phyloP scores from a whole-genome alignment of 208 protist species.

The Leishmania tropica region DNA sequence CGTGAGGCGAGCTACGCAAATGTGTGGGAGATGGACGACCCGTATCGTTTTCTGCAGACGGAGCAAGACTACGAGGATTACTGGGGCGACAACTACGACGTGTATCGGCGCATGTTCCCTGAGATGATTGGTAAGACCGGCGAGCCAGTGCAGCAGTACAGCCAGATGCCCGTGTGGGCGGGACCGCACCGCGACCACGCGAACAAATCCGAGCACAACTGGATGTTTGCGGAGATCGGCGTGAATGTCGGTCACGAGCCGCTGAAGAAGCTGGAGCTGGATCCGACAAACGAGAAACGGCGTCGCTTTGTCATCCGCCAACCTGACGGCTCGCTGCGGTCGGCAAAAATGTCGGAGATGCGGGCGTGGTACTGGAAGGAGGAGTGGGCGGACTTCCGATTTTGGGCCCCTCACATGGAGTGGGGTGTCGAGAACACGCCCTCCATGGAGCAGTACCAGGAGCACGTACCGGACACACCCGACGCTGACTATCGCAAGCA shows the following conservation, averaged over 20 bases:
- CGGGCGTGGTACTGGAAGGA: slow-evolving; percentile 96
- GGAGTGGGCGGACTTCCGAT: slow-evolving; percentile 94
- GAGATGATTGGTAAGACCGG: slow-evolving; percentile 93
- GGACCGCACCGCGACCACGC: slow-evolving; percentile 91
- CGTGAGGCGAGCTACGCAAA: slow-evolving; percentile 94
- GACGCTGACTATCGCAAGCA: slow-evolving; percentile 92
- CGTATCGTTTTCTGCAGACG: slow-evolving; percentile 94
- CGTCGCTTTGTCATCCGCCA: slow-evolving; percentile 93
- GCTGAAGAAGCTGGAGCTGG: slow-evolving; percentile 92
- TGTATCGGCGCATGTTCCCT: slow-evolving; percentile 93
- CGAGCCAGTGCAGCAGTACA: slow-evolving; percentile 94
- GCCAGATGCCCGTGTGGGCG: slow-evolving; percentile 92
- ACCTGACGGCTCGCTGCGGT: slow-evolving; percentile 92
- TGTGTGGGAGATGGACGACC: slow-evolving; percentile 95
- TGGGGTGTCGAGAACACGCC: slow-evolving; percentile 93
- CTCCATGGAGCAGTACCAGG: slow-evolving; percentile 92
- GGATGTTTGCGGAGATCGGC: slow-evolving; percentile 95
- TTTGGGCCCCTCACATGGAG: slow-evolving; percentile 94
- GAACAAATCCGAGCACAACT: slow-evolving; percentile 94
- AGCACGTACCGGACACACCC: slow-evolving; percentile 91
- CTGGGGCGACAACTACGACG: slow-evolving; percentile 95
- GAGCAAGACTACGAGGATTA: slow-evolving; percentile 95
- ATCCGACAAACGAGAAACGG: slow-evolving; percentile 93
- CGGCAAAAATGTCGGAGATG: slow-evolving; percentile 96
- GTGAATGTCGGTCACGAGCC: slow-evolving; percentile 94